Percentiles rank a stretch among this genome's conserved stretches.
Evolutionary conservation across 306 rosid species (phyloP).

Genomic region (Neltuma alba): DNA sequence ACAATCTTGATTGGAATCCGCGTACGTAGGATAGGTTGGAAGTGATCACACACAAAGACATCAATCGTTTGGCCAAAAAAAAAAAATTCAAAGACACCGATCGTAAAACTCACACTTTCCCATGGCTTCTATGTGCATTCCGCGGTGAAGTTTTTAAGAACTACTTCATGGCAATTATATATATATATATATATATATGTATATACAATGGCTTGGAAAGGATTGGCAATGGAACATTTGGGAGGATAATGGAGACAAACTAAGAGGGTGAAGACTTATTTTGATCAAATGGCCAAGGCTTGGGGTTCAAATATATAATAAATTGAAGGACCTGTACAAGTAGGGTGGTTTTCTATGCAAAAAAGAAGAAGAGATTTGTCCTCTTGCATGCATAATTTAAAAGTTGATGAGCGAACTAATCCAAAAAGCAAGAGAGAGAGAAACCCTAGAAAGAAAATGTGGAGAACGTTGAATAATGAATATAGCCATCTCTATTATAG

Average conservation of each 20-base stretch:
- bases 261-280: constrained; percentile 70
- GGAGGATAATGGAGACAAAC: constrained; percentile 68
- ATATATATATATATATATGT: too few species aligned
- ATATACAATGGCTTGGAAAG: constrained; percentile 25
- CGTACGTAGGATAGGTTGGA: neutral
- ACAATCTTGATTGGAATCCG: neutral
- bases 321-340: constrained; percentile 45
- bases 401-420: constrained; percentile 67
- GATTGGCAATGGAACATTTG: constrained; percentile 60
- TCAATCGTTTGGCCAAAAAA: too few species aligned
- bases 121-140: neutral
- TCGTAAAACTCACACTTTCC: neutral
- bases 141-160: neutral
- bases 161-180: neutral
- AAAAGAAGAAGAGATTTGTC: constrained; percentile 61
- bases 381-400: constrained; percentile 65
- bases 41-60: neutral
- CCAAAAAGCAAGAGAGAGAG: constrained; percentile 60
- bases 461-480: neutral
- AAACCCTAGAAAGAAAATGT: constrained; percentile 50
- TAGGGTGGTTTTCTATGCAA: constrained; percentile 38
- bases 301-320: constrained; percentile 42
- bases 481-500: neutral
- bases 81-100: too few species aligned
- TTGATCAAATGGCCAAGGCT: constrained; percentile 40